Conservation (phyloP, 2,329 filamentous ascomycete genomes). For the Salinomyces thailandicus region DNA sequence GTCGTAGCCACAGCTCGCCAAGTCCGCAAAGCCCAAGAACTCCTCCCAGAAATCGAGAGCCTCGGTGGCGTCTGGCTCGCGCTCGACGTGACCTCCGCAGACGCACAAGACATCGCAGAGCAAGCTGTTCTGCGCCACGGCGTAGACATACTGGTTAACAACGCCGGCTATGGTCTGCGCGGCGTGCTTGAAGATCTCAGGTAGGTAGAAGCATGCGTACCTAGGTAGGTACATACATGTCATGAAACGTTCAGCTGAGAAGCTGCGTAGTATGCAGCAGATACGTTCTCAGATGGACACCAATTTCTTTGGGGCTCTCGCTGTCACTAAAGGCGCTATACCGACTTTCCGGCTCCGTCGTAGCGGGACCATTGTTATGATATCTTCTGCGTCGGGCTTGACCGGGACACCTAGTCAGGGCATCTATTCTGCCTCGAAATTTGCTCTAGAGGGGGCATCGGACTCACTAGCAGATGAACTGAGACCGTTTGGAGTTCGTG, state of each 20-base stretch:
- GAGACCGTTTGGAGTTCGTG: conserved; percentile 26
- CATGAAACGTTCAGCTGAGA: too few species aligned
- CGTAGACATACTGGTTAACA: conserved; percentile 9
- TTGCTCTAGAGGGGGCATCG: conserved; percentile 32
- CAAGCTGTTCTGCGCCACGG: conserved; percentile 1
- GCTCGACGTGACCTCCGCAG: conserved; percentile 5
- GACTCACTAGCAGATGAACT: conserved; percentile 31
- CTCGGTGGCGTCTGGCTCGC: conserved; percentile 7
- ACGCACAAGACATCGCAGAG: conserved; percentile 3
- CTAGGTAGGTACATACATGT: too few species aligned
- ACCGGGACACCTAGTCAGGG: conserved; percentile 10
- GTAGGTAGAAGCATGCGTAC: too few species aligned
- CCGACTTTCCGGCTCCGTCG: conserved; percentile 10
- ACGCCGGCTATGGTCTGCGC: conserved; percentile 9
- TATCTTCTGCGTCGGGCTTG: conserved; percentile 14
- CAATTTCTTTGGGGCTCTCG: conserved; percentile 15
- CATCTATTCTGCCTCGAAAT: conserved; percentile 25
- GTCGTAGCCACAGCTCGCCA: conserved; percentile 12
- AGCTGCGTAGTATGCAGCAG: conserved; percentile 11
- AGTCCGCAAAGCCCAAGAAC: conserved; percentile 4
- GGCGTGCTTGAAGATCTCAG: conserved; percentile 10
- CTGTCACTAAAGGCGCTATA: conserved; percentile 11
- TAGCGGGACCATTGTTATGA: conserved; percentile 15
- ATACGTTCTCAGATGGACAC: conserved; percentile 14
- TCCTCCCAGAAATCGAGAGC: conserved; percentile 6